These are phyloP conservation scores for Trifolium repens DNA, from an alignment of 306 rosid genomes.

Conservation along the genomic window DNA sequence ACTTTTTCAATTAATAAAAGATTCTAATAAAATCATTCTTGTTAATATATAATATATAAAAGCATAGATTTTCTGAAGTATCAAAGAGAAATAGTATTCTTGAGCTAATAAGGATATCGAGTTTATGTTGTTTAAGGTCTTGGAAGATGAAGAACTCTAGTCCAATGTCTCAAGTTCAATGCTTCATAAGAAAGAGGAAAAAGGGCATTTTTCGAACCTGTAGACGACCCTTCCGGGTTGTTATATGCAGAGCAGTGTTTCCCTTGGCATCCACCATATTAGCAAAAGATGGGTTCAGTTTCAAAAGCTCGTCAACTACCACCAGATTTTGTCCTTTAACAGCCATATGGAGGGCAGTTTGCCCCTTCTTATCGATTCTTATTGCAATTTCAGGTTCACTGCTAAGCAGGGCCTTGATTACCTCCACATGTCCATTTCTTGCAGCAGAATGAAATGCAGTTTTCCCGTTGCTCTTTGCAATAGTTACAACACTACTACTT, in stretches of 20 bases:
- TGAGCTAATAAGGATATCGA: constrained; percentile 9
- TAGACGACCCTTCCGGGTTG: constrained; percentile 66
- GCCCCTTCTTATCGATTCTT: constrained; percentile 73
- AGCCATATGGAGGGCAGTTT: constrained; percentile 88
- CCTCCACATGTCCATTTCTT: constrained; percentile 68
- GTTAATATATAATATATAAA: constrained; percentile 1
- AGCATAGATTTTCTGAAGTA: constrained; percentile 20
- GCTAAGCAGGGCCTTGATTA: constrained; percentile 61
- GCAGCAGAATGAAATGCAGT: constrained; percentile 84
- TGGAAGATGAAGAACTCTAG: constrained; percentile 27
- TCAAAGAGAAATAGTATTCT: constrained; percentile 12
- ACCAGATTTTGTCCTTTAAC: constrained; percentile 75
- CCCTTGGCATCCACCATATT: constrained; percentile 71
- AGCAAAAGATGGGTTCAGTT: constrained; percentile 53
- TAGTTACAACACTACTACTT: constrained; percentile 51
- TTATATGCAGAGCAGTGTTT: constrained; percentile 75
- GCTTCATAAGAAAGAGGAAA: constrained; percentile 1
- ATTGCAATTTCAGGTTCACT: constrained; percentile 62
- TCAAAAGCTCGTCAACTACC: constrained; percentile 62
- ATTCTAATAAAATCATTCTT: constrained; percentile 1
- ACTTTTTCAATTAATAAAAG: constrained; percentile 15
- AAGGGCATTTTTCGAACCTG: constrained; percentile 51
- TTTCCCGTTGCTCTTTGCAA: constrained; percentile 77
- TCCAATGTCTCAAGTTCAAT: constrained; percentile 25
- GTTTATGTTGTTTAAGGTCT: constrained; percentile 18